phyloP scores from a whole-genome alignment of 306 rosid species.

The Calophaca sinica region DNA sequence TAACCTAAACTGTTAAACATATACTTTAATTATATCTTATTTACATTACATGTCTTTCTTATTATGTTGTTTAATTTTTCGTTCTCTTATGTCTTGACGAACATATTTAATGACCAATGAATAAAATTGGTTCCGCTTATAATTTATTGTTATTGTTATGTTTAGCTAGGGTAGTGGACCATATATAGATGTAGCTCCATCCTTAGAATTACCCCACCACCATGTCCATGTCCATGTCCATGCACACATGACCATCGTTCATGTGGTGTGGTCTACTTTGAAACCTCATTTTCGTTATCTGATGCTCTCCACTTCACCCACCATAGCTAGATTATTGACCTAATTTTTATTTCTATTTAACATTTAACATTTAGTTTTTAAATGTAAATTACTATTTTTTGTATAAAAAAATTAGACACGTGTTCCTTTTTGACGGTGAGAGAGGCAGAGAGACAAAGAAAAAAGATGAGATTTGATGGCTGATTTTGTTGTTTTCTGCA shows the following conservation, averaged over 20 bases:
- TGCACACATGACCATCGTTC: conserved; percentile 31
- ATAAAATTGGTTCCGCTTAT: no score
- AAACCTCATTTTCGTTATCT: conserved; percentile 47
- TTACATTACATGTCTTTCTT: not conserved
- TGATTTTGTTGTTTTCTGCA: conserved; percentile 43
- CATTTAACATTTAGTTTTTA: no score
- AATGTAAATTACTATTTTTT: no score
- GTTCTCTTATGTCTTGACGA: no score
- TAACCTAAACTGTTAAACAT: no score
- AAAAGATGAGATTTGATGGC: conserved; percentile 17
- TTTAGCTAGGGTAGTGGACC: conserved; percentile 44
- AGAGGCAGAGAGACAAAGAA: conserved; percentile 27
- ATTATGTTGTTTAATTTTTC: not conserved
- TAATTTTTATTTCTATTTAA: not conserved
- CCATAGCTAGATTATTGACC: conserved; percentile 29
- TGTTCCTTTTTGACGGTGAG: conserved; percentile 6
- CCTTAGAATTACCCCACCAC: conserved; percentile 45
- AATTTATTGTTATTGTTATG: not conserved
- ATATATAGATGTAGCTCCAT: conserved; percentile 33
- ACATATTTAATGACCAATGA: no score
- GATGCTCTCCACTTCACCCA: conserved; percentile 34
- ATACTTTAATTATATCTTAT: no score
- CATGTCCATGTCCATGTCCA: conserved; percentile 36
- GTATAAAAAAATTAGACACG: not conserved
- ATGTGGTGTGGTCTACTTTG: conserved; percentile 47